Evolutionary conservation across 2,329 filamentous ascomycete species (phyloP), one percentile per base, ranked within the genome.

Genomic region (Dendrostoma leiphaemia): DNA sequence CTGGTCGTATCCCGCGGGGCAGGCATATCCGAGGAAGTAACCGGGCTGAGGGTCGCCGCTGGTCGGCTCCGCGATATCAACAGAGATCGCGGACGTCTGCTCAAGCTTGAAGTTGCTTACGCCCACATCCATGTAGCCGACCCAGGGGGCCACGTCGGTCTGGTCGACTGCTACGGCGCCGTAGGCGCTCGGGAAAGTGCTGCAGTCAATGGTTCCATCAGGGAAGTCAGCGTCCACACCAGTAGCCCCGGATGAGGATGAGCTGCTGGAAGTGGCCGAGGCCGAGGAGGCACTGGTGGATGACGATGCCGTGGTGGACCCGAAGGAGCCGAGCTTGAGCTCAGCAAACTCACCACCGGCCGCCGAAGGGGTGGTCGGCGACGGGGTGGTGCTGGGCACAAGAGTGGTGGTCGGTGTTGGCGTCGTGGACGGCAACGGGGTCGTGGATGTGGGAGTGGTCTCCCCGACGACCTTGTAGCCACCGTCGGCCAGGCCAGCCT

Each of bases 1-100:
- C 82, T 97, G 97, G 71, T 94, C 85, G 73, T 94, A 96, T 43
- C 93, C 93, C 26, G 85, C 74, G n/a, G 90, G 89, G 78, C 94
- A 99, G 53, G 90, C 86, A 67, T 97, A 97, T 2, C 92, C 96
- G 80, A 93, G 97, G 79, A 92, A 91, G 55, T 78, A 74, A 46
- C 84, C 86, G 9, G 77, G 64, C 8, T 64, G 69, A 74, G 90
- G 93, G 57, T 71, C 71, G 15, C 86, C 88, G 17, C 74, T 74
- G 44, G 85, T 71, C 24, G 80, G 84, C 37, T 85, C 85, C 48
- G 82, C 76, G 58, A 92, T 90, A 57, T 82, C 80, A 68, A 74
- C 77, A 21, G 48, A 44, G 66, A 95, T 87, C 47, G 80, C 65
- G n/a, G 23, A 38, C 43, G 51, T 57, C 23, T 53, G 53, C 43